A percentile compares a stretch with the other conserved stretches of the same genome.
These are phyloP conservation scores for Talaromyces ruber DNA, from an alignment of 495 filamentous ascomycete genomes.

Conservation along the genomic window DNA sequence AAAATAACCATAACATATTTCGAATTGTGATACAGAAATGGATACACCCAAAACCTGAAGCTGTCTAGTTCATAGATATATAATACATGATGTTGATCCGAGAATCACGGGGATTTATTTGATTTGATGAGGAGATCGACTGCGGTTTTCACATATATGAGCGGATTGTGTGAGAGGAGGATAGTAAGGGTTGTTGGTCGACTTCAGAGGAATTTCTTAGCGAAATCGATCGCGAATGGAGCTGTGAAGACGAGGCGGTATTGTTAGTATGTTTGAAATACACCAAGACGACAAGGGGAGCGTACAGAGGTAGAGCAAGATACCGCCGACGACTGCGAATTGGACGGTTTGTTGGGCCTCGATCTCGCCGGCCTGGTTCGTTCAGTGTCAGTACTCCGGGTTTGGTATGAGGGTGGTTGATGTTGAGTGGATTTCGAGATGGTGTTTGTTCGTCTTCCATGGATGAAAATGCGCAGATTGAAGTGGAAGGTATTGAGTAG, in stretches of 20 bases:
- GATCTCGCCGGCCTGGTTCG: slow-evolving; percentile 52
- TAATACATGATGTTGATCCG: not conserved
- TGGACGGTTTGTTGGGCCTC: slow-evolving; percentile 62
- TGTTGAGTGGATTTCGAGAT: not conserved
- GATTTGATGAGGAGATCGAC: not conserved
- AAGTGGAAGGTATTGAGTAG: not conserved
- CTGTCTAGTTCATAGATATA: not conserved
- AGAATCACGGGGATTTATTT: not conserved
- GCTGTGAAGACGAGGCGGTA: slow-evolving; percentile 34
- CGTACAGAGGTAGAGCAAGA: slow-evolving; percentile 80
- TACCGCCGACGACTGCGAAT: slow-evolving; percentile 49
- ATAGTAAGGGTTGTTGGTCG: not conserved
- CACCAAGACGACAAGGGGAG: not conserved
- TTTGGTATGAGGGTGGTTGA: not conserved
- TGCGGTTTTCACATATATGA: not conserved
- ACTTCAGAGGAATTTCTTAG: slow-evolving; percentile 62
- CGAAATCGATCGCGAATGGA: slow-evolving; percentile 74
- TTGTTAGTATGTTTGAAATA: not conserved
- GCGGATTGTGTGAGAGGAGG: not conserved
- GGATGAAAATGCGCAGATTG: not conserved
- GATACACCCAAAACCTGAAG: not conserved
- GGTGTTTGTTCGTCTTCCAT: not conserved
- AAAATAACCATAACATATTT: not conserved
- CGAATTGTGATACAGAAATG: not conserved
- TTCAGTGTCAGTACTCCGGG: not conserved